Base-by-base conservation (phyloP, 225 moss, liverwort and hornwort genomes). In the Pseudisothecium myosuroides region DNA sequence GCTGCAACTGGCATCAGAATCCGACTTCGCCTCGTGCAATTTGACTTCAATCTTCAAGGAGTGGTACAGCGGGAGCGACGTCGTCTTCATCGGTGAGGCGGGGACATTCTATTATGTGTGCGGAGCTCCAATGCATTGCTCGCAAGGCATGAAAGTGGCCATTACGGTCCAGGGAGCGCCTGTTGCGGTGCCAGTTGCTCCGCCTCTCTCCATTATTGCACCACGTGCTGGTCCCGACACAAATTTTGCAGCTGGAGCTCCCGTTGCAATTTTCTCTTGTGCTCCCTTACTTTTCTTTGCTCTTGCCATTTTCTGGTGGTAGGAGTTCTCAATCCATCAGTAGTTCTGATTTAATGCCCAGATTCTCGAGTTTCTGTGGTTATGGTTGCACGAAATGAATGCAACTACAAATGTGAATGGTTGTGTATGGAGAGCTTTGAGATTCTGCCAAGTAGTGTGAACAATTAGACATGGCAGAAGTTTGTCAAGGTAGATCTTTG, bases 1-100 rank as follows among this genome's bases (percentile, higher is more conserved):
- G 59, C 16, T 75, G 68, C 91, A 93, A 50, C n/a, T 91, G 79
- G 67, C 67, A 61, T 63, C 45, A 58, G 56, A 89, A 88, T 52
- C 55, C 13, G 93, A 90, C 23, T 91, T 66, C 83, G 37, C 34
- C 12, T 36, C 52, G 17, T 93, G 93, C 52, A 93, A 65, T 83
- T 19, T 61, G 52, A 59, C 22, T 8, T 62, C 86, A 36, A n/a
- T 85, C 5, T 34, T 86, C 29, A 18, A 79, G 16, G 75, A 10
- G 39, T 85, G 85, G 85, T 43, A 73, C 45, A 85, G 72, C 60
- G 85, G 85, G 34, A 32, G 45, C 45, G 85, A 85, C 60, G 47
- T 45, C 73, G 60, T 85, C 60, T 59, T 85, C 73, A 14, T 85
- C 72, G 32, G 45, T 17, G 73, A 73, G 60, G 73, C 73, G 17